Base-by-base conservation (phyloP, 2,329 filamentous ascomycete species). In the Claviceps pusilla region DNA sequence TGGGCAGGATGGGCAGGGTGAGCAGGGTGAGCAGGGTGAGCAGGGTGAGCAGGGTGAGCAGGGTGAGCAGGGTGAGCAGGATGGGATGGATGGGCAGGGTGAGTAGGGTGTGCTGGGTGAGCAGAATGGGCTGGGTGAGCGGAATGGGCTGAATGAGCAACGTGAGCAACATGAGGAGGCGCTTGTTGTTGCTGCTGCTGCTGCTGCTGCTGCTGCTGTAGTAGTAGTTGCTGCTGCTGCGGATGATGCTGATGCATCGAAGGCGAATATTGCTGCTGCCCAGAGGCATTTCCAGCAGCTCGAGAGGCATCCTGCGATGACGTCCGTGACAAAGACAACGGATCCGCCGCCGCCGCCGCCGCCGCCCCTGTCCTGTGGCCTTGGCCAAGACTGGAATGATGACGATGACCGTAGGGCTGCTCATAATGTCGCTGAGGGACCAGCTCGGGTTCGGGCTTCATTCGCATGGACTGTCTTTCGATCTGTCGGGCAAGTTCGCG, bases 391-490 rank as follows among this genome's bases (percentile, higher is more conserved):
- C 73, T 71, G 45, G 67, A 63, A 50, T 69, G 65, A 45, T 68
- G 69, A 19, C 68, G 69, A 52, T 71, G 66, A 19, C 66, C 64
- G 54, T 71, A 77, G 0, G 68, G 51, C 29, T 53, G 65, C 43
- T 79, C 76, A 56, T 72, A 74, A 42, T 71, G 73, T 54, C 69
- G 69, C 41, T 67, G 68, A 12, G 63, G 63, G 12, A 62, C 59
- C n/a, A 63, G 62, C 48, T 78, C 76, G 3, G 71, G 71, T 58
- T 79, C 77, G 58, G 77, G 74, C 63, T 79, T 78, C 50, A 78
- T 61, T 14, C 65, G 62, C 55, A 68, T 55, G n/a, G 65, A 56
- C 48, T 65, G 65, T 14, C 65, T 60, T 48, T 68, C 65, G 6
- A 47, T 56, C 62, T 54, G 9, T 55, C 54, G 39, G 14, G 51